These are phyloP conservation scores for Gyrodon lividus DNA, from an alignment of 768 basidiomycete genomes.

Conservation along the genomic window DNA sequence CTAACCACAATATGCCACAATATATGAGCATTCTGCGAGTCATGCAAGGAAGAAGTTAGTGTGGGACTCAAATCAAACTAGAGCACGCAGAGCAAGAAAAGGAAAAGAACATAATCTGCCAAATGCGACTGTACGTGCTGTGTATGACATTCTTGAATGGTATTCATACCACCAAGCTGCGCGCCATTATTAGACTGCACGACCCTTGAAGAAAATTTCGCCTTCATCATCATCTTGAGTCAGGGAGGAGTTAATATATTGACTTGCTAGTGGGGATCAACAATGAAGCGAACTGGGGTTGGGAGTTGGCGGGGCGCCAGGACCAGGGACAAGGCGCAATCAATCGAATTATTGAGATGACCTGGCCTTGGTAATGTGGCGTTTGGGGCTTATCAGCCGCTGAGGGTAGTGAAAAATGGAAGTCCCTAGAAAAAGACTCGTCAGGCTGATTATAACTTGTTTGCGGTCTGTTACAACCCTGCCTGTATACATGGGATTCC, in stretches of 20 bases:
- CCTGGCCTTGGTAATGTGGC: background rate
- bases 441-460: too few species aligned
- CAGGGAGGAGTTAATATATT: background rate
- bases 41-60: background rate
- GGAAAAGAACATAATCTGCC: too few species aligned
- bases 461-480: too few species aligned
- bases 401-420: background rate
- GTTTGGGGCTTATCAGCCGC: too few species aligned
- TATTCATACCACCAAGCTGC: background rate
- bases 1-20: background rate
- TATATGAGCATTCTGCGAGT: background rate
- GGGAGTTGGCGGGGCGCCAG: constrained; percentile 1
- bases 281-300: constrained; percentile 12
- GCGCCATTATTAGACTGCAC: background rate
- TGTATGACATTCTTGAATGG: too few species aligned
- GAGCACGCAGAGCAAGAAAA: too few species aligned
- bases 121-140: too few species aligned
- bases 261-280: background rate
- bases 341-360: constrained; percentile 8
- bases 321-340: constrained; percentile 11
- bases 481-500: too few species aligned
- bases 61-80: too few species aligned
- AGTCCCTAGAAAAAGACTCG: too few species aligned
- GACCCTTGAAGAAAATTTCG: background rate
- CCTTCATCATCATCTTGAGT: background rate